Evolutionary conservation across 139 green algal genomes (phyloP).

Genomic region (Dunaliella primolecta): DNA sequence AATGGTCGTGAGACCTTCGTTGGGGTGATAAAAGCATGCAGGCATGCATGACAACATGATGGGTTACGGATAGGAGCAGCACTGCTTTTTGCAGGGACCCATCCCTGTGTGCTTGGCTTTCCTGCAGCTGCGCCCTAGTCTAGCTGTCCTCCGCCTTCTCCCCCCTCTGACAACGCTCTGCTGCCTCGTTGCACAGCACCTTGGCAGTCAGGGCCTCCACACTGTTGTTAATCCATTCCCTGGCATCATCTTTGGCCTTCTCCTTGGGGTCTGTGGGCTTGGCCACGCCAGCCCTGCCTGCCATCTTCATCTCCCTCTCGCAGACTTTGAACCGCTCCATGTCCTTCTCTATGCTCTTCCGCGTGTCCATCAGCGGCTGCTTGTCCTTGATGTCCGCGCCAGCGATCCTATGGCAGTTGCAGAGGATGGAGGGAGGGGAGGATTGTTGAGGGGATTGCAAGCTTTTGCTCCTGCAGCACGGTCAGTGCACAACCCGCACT

Average conservation of each 20-base stretch:
- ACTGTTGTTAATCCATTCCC: slow-evolving; percentile 89
- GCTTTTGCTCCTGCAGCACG: neutral
- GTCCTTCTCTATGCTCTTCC: slow-evolving; percentile 90
- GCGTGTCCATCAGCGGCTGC: slow-evolving; percentile 68
- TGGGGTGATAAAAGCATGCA: no score
- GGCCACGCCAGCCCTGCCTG: neutral
- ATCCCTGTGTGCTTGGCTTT: no score
- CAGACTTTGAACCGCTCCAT: slow-evolving; percentile 98
- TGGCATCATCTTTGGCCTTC: slow-evolving; percentile 70
- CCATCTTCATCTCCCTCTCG: slow-evolving; percentile 95
- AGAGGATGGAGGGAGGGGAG: neutral
- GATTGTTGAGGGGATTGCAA: neutral
- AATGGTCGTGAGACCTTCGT: no score
- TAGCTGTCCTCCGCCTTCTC: no score
- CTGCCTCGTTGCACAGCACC: no score
- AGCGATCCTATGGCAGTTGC: slow-evolving; percentile 58
- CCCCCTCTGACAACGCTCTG: no score
- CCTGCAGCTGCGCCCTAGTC: no score
- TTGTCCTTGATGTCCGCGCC: slow-evolving; percentile 98
- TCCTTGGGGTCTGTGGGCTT: slow-evolving; percentile 78
- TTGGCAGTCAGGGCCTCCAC: slow-evolving; percentile 75
- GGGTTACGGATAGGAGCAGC: no score
- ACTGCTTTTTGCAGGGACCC: no score
- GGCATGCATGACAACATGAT: no score
- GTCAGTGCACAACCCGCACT: neutral